Conservation (phyloP, 1,284 basidiomycete species). For the Malassezia arunalokei region DNA sequence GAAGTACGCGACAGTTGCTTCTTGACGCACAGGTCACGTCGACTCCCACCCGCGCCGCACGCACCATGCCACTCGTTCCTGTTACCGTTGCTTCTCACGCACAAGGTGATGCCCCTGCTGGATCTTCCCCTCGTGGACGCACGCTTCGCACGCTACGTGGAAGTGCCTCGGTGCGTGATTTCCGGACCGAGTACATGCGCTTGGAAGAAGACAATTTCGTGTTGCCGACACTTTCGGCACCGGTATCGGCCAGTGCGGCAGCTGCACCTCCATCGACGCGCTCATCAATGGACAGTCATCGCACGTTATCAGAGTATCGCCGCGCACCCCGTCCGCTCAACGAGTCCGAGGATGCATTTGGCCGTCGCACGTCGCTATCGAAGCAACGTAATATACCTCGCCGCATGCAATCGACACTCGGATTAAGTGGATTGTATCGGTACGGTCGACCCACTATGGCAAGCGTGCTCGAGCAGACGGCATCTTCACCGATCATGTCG, state of each 20-base stretch:
- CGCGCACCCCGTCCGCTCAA: slow-evolving; percentile 16
- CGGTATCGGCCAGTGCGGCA: not conserved
- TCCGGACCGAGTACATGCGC: slow-evolving; percentile 9
- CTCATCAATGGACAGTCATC: slow-evolving; percentile 21
- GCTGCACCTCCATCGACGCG: not conserved
- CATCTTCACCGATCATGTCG: not conserved
- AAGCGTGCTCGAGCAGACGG: not conserved
- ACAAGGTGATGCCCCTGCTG: not conserved
- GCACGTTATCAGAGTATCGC: slow-evolving; percentile 40
- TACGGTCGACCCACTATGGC: not conserved
- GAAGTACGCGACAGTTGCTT: slow-evolving; percentile 17
- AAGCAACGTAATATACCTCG: slow-evolving; percentile 2
- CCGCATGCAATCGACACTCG: slow-evolving; percentile 16
- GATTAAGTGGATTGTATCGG: slow-evolving; percentile 10
- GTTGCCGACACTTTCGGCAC: slow-evolving; percentile 7
- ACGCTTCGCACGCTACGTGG: slow-evolving; percentile 5
- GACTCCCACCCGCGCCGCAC: slow-evolving; percentile 11
- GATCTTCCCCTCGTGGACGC: slow-evolving; percentile 1
- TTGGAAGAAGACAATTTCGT: not conserved
- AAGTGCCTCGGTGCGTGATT: slow-evolving; percentile 16
- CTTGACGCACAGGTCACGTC: slow-evolving; percentile 18
- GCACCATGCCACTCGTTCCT: slow-evolving; percentile 1
- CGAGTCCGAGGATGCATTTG: slow-evolving; percentile 13
- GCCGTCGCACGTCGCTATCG: slow-evolving; percentile 5
- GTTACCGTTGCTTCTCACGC: not conserved